phyloP scores from a whole-genome alignment of 1,284 basidiomycete genomes.

The Melampsora abietis-canadensis region DNA sequence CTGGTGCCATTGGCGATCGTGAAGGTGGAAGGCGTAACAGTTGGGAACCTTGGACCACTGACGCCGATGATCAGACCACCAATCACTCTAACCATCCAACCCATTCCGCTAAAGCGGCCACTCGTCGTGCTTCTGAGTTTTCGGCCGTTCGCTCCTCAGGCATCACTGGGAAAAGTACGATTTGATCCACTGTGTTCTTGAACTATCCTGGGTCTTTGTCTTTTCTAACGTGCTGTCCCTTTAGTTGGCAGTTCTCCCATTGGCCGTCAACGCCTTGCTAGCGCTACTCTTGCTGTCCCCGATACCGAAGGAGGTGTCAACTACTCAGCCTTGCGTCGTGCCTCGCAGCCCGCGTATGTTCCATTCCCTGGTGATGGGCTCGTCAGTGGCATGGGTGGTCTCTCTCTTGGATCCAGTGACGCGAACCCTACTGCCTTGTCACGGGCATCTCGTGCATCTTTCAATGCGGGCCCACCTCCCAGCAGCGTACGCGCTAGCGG shows the following conservation, averaged over 20 bases:
- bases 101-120: constrained; percentile 23
- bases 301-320: constrained; percentile 20
- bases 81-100: constrained; percentile 6
- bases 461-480: constrained; percentile 28
- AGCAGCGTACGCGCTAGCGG: constrained; percentile 4
- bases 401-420: constrained; percentile 7
- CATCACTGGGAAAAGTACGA: constrained; percentile 12
- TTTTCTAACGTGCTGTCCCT: not conserved
- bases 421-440: not conserved
- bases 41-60: constrained; percentile 41
- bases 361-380: constrained; percentile 16
- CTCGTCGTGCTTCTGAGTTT: constrained; percentile 38
- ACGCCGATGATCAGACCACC: constrained; percentile 22
- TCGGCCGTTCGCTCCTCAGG: constrained; percentile 13
- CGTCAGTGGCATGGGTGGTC: constrained; percentile 8
- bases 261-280: constrained; percentile 27
- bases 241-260: constrained; percentile 26
- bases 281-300: constrained; percentile 22
- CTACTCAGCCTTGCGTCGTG: constrained; percentile 32
- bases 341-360: constrained; percentile 30
- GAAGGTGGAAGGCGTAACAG: constrained; percentile 38
- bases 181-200: not conserved
- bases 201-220: not conserved
- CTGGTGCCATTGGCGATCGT: constrained; percentile 43
- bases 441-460: constrained; percentile 26